Evolutionary conservation across 306 rosid genomes (phyloP).

Genomic region (Erythrophleum fordii): DNA sequence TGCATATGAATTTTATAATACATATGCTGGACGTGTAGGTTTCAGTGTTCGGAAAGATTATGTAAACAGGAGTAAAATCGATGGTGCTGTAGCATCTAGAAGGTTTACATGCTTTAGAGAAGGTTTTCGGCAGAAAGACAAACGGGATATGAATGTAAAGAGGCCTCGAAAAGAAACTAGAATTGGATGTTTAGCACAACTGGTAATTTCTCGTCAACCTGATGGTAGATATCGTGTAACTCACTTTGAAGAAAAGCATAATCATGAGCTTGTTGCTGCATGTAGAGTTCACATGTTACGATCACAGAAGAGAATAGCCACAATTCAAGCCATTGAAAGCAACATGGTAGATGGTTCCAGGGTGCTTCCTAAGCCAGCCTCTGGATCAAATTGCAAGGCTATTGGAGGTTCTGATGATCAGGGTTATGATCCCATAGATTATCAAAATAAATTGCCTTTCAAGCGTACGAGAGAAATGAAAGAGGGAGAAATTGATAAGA

Average conservation of each 20-base stretch:
- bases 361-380: slow-evolving; percentile 31
- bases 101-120: slow-evolving; percentile 71
- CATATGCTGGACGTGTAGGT: slow-evolving; percentile 64
- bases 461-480: slow-evolving; percentile 42
- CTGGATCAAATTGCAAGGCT: slow-evolving; percentile 34
- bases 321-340: slow-evolving; percentile 45
- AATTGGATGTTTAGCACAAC: slow-evolving; percentile 69
- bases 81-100: slow-evolving; percentile 67
- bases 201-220: slow-evolving; percentile 62
- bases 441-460: slow-evolving; percentile 50
- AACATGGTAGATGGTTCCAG: slow-evolving; percentile 39
- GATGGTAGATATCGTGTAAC: slow-evolving; percentile 68
- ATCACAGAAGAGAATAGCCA: slow-evolving; percentile 61
- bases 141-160: slow-evolving; percentile 50
- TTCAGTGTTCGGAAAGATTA: slow-evolving; percentile 74
- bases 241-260: slow-evolving; percentile 69
- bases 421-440: slow-evolving; percentile 43
- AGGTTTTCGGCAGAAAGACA: slow-evolving; percentile 71
- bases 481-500: slow-evolving; percentile 55
- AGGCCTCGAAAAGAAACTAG: slow-evolving; percentile 69
- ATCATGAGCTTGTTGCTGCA: slow-evolving; percentile 67
- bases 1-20: slow-evolving; percentile 66
- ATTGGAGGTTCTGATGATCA: slow-evolving; percentile 37
- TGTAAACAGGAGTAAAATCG: slow-evolving; percentile 72
- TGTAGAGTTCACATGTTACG: slow-evolving; percentile 62